These are phyloP conservation scores for Salvia sclarea DNA, from an alignment of 305 asterid genomes.

Conservation along the genomic window DNA sequence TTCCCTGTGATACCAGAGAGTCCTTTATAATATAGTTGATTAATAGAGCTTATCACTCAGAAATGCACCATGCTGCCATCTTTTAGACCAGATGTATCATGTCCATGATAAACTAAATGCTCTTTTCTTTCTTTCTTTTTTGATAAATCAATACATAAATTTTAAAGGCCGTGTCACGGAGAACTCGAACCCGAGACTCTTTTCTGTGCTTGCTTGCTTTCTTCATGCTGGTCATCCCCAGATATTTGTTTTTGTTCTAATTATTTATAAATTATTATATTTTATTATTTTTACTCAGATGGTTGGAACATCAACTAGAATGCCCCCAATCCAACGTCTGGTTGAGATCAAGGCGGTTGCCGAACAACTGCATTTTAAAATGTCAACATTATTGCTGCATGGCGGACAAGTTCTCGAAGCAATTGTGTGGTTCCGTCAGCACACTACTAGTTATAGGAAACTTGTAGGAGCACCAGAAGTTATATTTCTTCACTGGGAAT, in stretches of 20 bases:
- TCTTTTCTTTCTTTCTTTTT: conserved; percentile 20
- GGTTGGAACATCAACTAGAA: conserved; percentile 84
- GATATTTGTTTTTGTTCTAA: neutral
- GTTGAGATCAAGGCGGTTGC: conserved; percentile 87
- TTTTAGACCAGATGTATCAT: conserved; percentile 14
- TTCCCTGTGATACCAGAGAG: neutral
- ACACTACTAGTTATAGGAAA: conserved; percentile 61
- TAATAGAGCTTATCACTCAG: conserved; percentile 8
- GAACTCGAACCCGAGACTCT: too few relatives aligned
- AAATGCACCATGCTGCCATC: conserved; percentile 16
- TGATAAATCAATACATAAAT: too few relatives aligned
- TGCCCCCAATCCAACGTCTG: conserved; percentile 84
- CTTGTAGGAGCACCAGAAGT: conserved; percentile 77
- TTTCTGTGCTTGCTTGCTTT: conserved; percentile 14
- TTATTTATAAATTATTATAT: neutral
- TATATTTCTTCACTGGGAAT: conserved; percentile 91
- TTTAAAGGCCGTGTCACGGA: too few relatives aligned
- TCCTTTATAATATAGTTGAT: neutral
- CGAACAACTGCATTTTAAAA: conserved; percentile 85
- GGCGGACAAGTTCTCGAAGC: conserved; percentile 88
- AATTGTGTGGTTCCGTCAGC: conserved; percentile 82
- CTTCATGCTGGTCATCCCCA: conserved; percentile 14
- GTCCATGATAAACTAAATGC: conserved; percentile 13
- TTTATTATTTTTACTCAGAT: conserved; percentile 36
- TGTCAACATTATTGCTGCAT: conserved; percentile 81